phyloP scores from a whole-genome alignment of 1,284 basidiomycete genomes.

The Leccinum variabile region DNA sequence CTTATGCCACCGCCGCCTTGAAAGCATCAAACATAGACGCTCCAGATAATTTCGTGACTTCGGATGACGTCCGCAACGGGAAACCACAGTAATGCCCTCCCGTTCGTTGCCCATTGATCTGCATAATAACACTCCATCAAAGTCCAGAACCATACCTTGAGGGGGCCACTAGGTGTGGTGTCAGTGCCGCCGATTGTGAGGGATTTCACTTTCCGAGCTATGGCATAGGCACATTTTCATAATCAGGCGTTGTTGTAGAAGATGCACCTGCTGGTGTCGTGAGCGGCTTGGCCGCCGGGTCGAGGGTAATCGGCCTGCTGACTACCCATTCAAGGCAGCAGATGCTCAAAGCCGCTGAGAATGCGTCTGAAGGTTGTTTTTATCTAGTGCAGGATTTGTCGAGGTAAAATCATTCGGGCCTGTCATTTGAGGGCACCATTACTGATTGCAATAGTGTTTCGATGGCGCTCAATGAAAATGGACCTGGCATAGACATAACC shows the following conservation, averaged over 20 bases:
- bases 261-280: slow-evolving; percentile 82
- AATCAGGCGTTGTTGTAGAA: slow-evolving; percentile 75
- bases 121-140: slow-evolving; percentile 28
- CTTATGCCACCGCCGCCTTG: slow-evolving; percentile 58
- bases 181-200: slow-evolving; percentile 60
- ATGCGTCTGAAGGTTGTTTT: slow-evolving; percentile 30
- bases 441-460: slow-evolving; percentile 26
- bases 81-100: slow-evolving; percentile 65
- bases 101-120: slow-evolving; percentile 10
- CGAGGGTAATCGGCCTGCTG: slow-evolving; percentile 75
- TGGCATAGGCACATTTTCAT: slow-evolving; percentile 12
- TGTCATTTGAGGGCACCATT: not conserved
- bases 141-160: slow-evolving; percentile 85
- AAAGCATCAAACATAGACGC: slow-evolving; percentile 50
- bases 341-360: slow-evolving; percentile 55
- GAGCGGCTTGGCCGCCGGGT: slow-evolving; percentile 76
- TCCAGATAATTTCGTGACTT: slow-evolving; percentile 71
- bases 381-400: slow-evolving; percentile 66
- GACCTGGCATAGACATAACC: slow-evolving; percentile 21
- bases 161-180: slow-evolving; percentile 63
- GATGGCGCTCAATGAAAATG: slow-evolving; percentile 21
- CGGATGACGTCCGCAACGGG: slow-evolving; percentile 76
- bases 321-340: slow-evolving; percentile 74
- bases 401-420: slow-evolving; percentile 40
- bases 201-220: slow-evolving; percentile 5